Conservation (phyloP, 225 moss, liverwort and hornwort genomes). For the Asterella californica region DNA sequence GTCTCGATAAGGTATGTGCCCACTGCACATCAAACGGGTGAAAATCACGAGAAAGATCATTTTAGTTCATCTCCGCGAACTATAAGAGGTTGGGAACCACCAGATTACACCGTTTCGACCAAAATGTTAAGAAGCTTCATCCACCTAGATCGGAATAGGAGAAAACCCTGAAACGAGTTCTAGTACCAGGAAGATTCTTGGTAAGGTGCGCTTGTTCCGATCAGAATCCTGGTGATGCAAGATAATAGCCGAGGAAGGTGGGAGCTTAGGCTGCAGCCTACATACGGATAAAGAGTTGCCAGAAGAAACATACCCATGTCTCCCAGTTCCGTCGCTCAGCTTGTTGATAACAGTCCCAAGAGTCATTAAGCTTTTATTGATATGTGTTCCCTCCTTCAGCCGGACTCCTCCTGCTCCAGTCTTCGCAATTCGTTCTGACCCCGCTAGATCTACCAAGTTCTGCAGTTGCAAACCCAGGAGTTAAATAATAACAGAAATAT, state of each 20-base stretch:
- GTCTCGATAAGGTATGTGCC: slow-evolving; percentile 90
- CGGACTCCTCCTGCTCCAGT: slow-evolving; percentile 88
- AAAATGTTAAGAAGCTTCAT: no score
- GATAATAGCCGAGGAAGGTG: background rate
- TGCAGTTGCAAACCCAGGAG: slow-evolving; percentile 29
- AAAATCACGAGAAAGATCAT: background rate
- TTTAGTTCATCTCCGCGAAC: background rate
- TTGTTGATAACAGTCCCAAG: slow-evolving; percentile 94
- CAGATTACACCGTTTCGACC: no score
- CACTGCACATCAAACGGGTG: slow-evolving; percentile 36
- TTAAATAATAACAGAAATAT: background rate
- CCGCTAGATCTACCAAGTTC: slow-evolving; percentile 95
- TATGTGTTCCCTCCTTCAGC: slow-evolving; percentile 82
- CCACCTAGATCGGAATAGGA: background rate
- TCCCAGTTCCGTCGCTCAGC: slow-evolving; percentile 75
- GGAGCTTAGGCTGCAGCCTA: background rate
- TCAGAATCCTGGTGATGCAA: background rate
- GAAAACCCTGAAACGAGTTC: background rate
- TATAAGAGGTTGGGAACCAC: background rate
- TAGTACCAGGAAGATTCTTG: background rate
- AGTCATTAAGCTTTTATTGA: slow-evolving; percentile 84
- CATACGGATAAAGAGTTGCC: background rate
- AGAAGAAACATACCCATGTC: slow-evolving; percentile 57
- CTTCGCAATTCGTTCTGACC: slow-evolving; percentile 82
- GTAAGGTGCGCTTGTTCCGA: background rate